Conservation (phyloP, 108 stramenopile genomes). For the Nannochloropsis gaditana region DNA sequence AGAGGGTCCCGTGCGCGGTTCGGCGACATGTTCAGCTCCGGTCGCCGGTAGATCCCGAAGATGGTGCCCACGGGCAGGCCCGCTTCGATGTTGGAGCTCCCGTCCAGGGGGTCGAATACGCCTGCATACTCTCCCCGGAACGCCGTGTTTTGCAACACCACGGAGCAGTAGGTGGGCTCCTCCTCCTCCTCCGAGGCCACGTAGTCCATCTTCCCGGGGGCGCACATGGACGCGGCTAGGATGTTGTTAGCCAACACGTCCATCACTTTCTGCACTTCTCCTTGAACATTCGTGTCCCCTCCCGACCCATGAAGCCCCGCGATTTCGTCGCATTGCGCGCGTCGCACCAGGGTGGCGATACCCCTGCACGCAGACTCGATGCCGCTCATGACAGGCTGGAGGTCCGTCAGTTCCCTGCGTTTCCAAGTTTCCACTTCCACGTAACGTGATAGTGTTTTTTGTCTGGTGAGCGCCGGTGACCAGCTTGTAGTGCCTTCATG, state of each 20-base stretch:
- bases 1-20: neutral
- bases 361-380: slow-evolving; percentile 28
- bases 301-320: slow-evolving; percentile 31
- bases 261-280: slow-evolving; percentile 49
- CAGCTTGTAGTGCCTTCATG: neutral
- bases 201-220: slow-evolving; percentile 36
- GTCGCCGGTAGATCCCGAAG: slow-evolving; percentile 48
- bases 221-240: slow-evolving; percentile 41
- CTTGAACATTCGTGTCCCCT: slow-evolving; percentile 42
- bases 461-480: neutral
- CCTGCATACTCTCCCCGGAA: slow-evolving; percentile 47
- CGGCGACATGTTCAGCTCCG: slow-evolving; percentile 17
- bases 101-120: slow-evolving; percentile 52
- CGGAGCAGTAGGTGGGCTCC: slow-evolving; percentile 34
- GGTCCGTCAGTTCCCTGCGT: neutral
- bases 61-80: slow-evolving; percentile 53
- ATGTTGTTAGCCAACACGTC: slow-evolving; percentile 52
- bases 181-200: slow-evolving; percentile 54
- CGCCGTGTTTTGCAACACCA: slow-evolving; percentile 25
- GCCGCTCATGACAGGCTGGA: slow-evolving; percentile 31
- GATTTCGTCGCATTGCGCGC: slow-evolving; percentile 36
- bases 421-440: neutral
- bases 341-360: slow-evolving; percentile 34
- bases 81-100: slow-evolving; percentile 48
- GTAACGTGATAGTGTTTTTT: slow-evolving; percentile 17